Percentiles rank a stretch among this genome's conserved stretches.
phyloP scores from a whole-genome alignment of 179 eudicot genomes.

The Silene noctiflora region DNA sequence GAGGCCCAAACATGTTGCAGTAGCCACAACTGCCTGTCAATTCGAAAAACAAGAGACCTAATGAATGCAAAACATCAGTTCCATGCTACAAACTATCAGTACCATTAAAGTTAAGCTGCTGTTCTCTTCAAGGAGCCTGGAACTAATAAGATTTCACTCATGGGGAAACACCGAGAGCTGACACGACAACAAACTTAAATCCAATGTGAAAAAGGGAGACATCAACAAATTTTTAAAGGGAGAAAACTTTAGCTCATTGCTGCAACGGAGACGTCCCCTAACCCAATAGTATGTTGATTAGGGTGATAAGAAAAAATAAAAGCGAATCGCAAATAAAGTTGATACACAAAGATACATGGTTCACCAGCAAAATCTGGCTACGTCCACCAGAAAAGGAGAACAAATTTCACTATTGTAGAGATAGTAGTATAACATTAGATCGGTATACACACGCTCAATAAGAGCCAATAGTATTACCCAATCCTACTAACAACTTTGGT shows the following conservation, averaged over 20 bases:
- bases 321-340: too few relatives aligned
- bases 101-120: not conserved
- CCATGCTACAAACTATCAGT: conserved; percentile 1
- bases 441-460: too few relatives aligned
- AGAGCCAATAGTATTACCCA: too few relatives aligned
- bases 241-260: not conserved
- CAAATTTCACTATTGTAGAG: too few relatives aligned
- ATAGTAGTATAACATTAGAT: too few relatives aligned
- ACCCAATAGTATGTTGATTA: too few relatives aligned
- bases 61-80: conserved; percentile 34
- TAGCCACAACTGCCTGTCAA: conserved; percentile 74
- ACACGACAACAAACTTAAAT: not conserved
- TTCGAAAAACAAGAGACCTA: conserved; percentile 29
- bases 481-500: too few relatives aligned
- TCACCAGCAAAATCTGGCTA: too few relatives aligned
- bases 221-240: not conserved
- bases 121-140: not conserved
- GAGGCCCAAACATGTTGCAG: conserved; percentile 68
- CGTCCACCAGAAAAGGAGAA: too few relatives aligned
- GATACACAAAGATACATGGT: too few relatives aligned
- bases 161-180: not conserved
- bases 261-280: too few relatives aligned
- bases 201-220: not conserved
- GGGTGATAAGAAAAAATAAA: too few relatives aligned
- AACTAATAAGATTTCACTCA: not conserved